Evolutionary conservation across 371 early-diverging fungal genomes (phyloP).

Genomic region (Actinomortierella ambigua): DNA sequence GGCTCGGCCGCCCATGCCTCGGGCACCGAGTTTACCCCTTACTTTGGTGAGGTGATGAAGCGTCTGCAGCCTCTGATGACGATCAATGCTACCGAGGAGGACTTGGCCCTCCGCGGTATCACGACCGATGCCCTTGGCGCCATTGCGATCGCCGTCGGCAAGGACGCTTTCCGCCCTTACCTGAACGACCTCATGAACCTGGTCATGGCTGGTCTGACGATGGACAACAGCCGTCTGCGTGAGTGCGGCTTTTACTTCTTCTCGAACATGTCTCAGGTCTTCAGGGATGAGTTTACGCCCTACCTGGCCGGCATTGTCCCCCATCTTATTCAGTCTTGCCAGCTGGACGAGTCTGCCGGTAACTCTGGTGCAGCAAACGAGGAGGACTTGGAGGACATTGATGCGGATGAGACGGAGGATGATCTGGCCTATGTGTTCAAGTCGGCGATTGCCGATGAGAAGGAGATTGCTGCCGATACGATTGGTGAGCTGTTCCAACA

Average conservation of each 20-base stretch:
- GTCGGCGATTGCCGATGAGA: constrained; percentile 89
- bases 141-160: constrained; percentile 88
- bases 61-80: constrained; percentile 77
- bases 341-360: constrained; percentile 68
- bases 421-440: constrained; percentile 64
- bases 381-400: constrained; percentile 49
- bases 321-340: constrained; percentile 73
- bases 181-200: constrained; percentile 73
- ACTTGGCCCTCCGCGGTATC: constrained; percentile 78
- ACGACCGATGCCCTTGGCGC: constrained; percentile 88
- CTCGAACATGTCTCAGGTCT: constrained; percentile 80
- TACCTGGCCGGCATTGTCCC: constrained; percentile 80
- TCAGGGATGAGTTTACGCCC: constrained; percentile 81
- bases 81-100: constrained; percentile 66
- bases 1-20: constrained; percentile 90
- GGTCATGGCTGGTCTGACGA: constrained; percentile 77
- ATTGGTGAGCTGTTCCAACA: constrained; percentile 86
- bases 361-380: constrained; percentile 48
- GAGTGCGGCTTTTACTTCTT: constrained; percentile 90
- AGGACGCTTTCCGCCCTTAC: constrained; percentile 79
- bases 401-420: constrained; percentile 64
- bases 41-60: constrained; percentile 75
- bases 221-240: constrained; percentile 75
- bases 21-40: constrained; percentile 74
- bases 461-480: constrained; percentile 88